These are phyloP conservation scores for Leishmania major DNA, from an alignment of 208 protist genomes.

Conservation along the genomic window DNA sequence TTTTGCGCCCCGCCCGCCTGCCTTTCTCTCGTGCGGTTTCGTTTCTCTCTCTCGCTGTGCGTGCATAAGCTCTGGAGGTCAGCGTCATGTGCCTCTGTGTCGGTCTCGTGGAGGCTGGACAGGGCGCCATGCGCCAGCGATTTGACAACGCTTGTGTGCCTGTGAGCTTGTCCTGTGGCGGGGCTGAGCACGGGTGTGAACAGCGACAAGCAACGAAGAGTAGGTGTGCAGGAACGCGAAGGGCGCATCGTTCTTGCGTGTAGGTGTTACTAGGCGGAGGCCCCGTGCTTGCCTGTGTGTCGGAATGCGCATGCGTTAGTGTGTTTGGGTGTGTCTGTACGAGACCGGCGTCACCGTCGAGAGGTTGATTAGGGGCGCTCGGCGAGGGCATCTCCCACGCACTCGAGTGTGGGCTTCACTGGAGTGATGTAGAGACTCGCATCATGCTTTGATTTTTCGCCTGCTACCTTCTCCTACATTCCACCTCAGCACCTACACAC, in stretches of 20 bases:
- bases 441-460: not conserved
- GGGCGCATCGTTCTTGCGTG: not conserved
- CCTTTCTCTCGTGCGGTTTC: not conserved
- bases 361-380: not conserved
- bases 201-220: not conserved
- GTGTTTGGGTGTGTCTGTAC: not conserved
- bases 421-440: not conserved
- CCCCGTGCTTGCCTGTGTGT: not conserved
- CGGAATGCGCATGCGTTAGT: not conserved
- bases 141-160: not conserved
- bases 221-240: not conserved
- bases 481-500: constrained; percentile 5
- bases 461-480: not conserved
- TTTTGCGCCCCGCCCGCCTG: too few relatives aligned
- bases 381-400: not conserved
- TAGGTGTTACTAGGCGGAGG: not conserved
- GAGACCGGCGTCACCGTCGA: not conserved
- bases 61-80: not conserved
- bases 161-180: not conserved
- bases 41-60: not conserved
- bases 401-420: not conserved
- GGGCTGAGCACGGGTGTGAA: not conserved
- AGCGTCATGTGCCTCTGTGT: not conserved
- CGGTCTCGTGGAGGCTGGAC: not conserved
- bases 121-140: not conserved